Conservation (phyloP, 1,139 yeast species). For the Pichia sp. region DNA sequence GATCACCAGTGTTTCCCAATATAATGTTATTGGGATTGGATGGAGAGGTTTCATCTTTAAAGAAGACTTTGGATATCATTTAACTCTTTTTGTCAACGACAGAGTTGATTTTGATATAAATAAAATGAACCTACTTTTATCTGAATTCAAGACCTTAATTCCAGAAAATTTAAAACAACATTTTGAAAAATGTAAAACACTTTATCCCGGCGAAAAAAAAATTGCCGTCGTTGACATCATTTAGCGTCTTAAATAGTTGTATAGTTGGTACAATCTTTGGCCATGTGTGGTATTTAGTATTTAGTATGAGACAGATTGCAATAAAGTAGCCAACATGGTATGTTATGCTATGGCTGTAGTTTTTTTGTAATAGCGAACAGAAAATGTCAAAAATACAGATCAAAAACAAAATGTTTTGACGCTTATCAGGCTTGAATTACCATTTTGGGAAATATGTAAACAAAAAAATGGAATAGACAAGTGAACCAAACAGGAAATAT, state of each 20-base stretch:
- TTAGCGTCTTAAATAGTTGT: not conserved
- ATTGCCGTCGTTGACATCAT: not conserved
- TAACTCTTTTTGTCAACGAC: conserved; percentile 10
- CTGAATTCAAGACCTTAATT: conserved; percentile 2
- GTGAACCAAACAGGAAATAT: not conserved
- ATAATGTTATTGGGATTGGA: conserved; percentile 3
- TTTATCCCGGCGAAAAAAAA: conserved; percentile 3
- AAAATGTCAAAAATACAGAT: too few species aligned
- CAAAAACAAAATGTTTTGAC: not conserved
- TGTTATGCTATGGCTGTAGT: not conserved
- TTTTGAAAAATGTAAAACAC: conserved; percentile 7
- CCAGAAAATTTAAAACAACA: conserved; percentile 3
- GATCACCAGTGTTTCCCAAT: not conserved
- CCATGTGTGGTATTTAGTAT: too few species aligned
- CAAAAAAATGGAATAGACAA: not conserved
- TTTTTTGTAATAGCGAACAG: too few species aligned
- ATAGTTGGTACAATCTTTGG: not conserved
- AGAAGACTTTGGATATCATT: conserved; percentile 2
- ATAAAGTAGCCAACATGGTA: too few species aligned
- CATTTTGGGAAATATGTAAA: conserved; percentile 11
- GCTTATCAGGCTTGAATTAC: not conserved
- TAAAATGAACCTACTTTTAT: not conserved
- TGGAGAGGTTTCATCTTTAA: conserved; percentile 5
- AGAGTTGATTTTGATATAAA: not conserved
- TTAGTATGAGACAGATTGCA: too few species aligned